Percentiles rank a stretch among this genome's conserved stretches.
Evolutionary conservation across 495 filamentous ascomycete species (phyloP).

Genomic region (Penicillium dipodomyicola): DNA sequence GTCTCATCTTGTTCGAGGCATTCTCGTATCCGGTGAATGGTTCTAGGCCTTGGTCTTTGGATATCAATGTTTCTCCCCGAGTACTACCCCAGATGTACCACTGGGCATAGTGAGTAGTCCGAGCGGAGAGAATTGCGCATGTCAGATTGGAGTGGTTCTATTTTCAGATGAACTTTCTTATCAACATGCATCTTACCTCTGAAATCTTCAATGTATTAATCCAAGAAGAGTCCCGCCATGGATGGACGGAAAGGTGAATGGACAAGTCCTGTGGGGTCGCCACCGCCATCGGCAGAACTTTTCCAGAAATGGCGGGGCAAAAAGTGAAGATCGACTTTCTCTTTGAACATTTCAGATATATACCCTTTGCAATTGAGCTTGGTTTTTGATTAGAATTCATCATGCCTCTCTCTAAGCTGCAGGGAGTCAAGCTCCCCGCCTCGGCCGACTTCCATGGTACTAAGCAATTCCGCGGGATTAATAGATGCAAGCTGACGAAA

Average conservation of each 20-base stretch:
- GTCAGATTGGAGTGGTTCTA: neutral
- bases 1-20: neutral
- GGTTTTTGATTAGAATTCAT: neutral
- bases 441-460: slow-evolving; percentile 67
- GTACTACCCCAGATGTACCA: slow-evolving; percentile 1
- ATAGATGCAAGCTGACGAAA: slow-evolving; percentile 13
- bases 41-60: neutral
- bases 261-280: neutral
- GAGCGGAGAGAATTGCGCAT: neutral
- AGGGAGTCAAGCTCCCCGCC: slow-evolving; percentile 60
- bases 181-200: neutral
- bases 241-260: too few relatives aligned
- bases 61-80: neutral
- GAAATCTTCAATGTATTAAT: neutral
- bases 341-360: slow-evolving; percentile 1
- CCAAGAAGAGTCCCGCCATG: too few relatives aligned
- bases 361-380: neutral
- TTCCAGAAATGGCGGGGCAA: slow-evolving; percentile 17
- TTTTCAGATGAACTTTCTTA: neutral
- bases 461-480: slow-evolving; percentile 25
- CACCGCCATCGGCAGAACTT: slow-evolving; percentile 20
- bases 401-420: slow-evolving; percentile 43
- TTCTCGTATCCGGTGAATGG: slow-evolving; percentile 1
- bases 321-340: slow-evolving; percentile 9
- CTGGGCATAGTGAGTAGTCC: neutral